Evolutionary conservation across 345 rosid genomes (phyloP).

Genomic region (Eucalyptus dawsonii): DNA sequence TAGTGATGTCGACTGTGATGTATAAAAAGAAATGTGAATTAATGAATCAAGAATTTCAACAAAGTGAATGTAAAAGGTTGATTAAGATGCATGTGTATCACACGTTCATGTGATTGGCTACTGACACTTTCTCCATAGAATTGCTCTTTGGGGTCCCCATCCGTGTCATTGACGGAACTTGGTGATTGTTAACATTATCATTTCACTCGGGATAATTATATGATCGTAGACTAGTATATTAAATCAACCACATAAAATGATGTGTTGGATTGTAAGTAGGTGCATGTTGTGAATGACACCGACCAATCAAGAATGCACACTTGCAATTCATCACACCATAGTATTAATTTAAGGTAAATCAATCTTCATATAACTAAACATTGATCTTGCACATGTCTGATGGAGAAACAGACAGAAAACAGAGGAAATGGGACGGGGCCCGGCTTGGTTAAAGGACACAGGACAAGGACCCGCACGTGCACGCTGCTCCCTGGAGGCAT

Average conservation of each 20-base stretch:
- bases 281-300: not conserved
- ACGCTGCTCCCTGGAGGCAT: not conserved
- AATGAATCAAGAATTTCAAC: not conserved
- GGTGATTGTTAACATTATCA: not conserved
- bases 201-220: not conserved
- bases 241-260: too few species aligned
- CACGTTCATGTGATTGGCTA: not conserved
- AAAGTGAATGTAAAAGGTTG: not conserved
- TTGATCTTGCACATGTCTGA: not conserved
- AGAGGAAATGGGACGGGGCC: not conserved
- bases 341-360: not conserved
- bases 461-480: not conserved
- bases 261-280: not conserved
- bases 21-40: not conserved
- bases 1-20: not conserved
- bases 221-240: accelerated
- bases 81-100: not conserved
- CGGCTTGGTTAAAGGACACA: not conserved
- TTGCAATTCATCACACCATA: not conserved
- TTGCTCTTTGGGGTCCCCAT: not conserved
- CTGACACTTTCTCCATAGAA: not conserved
- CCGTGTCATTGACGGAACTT: not conserved
- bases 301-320: not conserved
- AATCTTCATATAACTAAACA: not conserved
- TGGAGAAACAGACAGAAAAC: not conserved